Conservation (phyloP, 192 early-diverging fungal species). For the Ramicandelaber brevisporus region DNA sequence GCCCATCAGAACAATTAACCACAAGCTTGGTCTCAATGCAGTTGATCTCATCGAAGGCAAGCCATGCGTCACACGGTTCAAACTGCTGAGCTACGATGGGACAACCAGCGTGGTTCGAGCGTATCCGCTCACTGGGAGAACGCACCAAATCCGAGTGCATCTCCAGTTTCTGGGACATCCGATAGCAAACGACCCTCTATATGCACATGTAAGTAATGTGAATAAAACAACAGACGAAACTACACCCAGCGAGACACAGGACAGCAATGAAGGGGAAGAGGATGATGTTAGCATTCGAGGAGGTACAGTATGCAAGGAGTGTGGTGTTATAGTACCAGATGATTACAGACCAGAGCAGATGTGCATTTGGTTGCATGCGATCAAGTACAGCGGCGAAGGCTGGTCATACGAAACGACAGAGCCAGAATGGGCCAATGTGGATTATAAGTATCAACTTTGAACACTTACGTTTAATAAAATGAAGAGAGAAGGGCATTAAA, state of each 20-base stretch:
- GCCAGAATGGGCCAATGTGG: slow-evolving; percentile 54
- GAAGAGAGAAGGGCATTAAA: no score
- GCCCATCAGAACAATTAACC: slow-evolving; percentile 61
- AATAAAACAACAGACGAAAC: slow-evolving; percentile 23
- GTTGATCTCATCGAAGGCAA: slow-evolving; percentile 58
- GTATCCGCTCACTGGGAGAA: slow-evolving; percentile 70
- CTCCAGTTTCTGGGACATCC: slow-evolving; percentile 77
- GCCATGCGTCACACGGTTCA: slow-evolving; percentile 55
- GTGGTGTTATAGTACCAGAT: slow-evolving; percentile 17
- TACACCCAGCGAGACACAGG: slow-evolving; percentile 3
- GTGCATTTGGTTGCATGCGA: slow-evolving; percentile 79
- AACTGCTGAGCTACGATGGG: slow-evolving; percentile 30
- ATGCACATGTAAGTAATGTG: slow-evolving; percentile 54
- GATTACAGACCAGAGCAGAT: slow-evolving; percentile 57
- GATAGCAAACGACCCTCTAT: slow-evolving; percentile 89
- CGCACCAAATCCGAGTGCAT: slow-evolving; percentile 95
- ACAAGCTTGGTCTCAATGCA: slow-evolving; percentile 71
- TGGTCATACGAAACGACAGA: slow-evolving; percentile 57
- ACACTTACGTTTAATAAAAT: no score
- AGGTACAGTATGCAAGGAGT: slow-evolving; percentile 25
- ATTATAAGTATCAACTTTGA: no score
- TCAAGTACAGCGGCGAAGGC: slow-evolving; percentile 40
- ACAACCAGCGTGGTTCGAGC: slow-evolving; percentile 49
- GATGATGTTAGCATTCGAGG: slow-evolving; percentile 1
- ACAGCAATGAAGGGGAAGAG: not conserved